These are phyloP conservation scores for Diaporthe velutina DNA, from an alignment of 2,329 filamentous ascomycete species.

Conservation along the genomic window DNA sequence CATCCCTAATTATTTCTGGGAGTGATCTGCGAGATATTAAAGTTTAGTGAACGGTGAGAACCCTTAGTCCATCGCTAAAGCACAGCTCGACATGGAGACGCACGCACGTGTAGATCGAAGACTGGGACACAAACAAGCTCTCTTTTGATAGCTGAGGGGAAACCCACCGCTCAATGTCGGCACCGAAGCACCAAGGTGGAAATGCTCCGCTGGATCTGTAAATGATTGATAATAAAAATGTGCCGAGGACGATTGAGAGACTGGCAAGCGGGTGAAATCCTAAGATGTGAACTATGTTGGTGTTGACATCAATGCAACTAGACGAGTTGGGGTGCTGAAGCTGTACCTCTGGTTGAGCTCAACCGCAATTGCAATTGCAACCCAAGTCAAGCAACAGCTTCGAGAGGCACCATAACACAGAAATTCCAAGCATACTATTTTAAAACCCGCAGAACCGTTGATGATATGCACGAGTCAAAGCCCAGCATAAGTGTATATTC, in stretches of 20 bases:
- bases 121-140: background rate
- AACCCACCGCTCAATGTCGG: too few species aligned
- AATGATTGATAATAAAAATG: background rate
- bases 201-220: background rate
- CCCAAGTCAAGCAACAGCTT: too few species aligned
- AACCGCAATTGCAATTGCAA: too few species aligned
- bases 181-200: background rate
- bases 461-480: background rate
- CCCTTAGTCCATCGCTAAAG: background rate
- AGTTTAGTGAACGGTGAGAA: constrained; percentile 9
- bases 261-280: background rate
- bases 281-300: background rate
- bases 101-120: background rate
- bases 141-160: background rate
- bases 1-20: background rate
- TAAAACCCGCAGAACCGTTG: background rate
- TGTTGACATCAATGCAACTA: background rate
- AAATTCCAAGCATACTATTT: background rate
- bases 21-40: constrained; percentile 4
- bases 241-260: background rate
- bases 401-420: too few species aligned
- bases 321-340: background rate
- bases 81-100: background rate
- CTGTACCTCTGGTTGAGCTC: too few species aligned
- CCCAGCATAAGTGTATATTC: too few species aligned